Conservation (phyloP, 2,329 filamentous ascomycete genomes). For the Colletotrichum spaethianum region DNA sequence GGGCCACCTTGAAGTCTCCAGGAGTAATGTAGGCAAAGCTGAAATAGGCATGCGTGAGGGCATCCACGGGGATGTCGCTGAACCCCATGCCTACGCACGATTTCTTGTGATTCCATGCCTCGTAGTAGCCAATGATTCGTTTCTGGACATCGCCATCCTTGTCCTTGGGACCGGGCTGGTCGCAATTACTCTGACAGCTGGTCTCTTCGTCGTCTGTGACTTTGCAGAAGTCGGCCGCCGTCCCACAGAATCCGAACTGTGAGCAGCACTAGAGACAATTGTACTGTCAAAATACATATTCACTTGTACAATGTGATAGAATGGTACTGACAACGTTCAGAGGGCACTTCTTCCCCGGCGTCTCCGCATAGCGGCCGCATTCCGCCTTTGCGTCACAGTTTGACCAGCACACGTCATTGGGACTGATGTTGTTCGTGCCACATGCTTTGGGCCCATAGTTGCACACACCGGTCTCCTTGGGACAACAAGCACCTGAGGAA, state of each 20-base stretch:
- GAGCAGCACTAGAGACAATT: no score
- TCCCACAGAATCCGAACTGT: conserved; percentile 52
- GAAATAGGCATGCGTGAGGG: conserved; percentile 49
- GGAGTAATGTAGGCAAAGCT: conserved; percentile 54
- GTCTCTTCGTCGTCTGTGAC: no score
- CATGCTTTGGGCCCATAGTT: conserved; percentile 40
- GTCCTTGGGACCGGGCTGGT: no score
- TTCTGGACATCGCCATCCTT: no score
- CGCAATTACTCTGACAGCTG: conserved; percentile 46
- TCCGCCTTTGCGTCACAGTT: conserved; percentile 53
- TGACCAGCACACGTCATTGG: conserved; percentile 48
- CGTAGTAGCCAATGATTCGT: no score
- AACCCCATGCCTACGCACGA: no score
- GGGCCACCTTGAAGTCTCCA: conserved; percentile 45
- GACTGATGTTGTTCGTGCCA: conserved; percentile 43
- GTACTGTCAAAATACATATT: no score
- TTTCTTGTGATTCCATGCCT: no score
- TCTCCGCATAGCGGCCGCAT: conserved; percentile 48
- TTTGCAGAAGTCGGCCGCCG: conserved; percentile 34
- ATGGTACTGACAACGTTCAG: no score
- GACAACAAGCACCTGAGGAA: conserved; percentile 40
- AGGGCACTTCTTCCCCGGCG: conserved; percentile 48
- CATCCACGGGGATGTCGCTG: conserved; percentile 43
- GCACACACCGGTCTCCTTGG: conserved; percentile 31
- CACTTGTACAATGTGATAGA: no score